Evolutionary conservation across 768 basidiomycete species (phyloP).

Genomic region (Serendipita sp.): DNA sequence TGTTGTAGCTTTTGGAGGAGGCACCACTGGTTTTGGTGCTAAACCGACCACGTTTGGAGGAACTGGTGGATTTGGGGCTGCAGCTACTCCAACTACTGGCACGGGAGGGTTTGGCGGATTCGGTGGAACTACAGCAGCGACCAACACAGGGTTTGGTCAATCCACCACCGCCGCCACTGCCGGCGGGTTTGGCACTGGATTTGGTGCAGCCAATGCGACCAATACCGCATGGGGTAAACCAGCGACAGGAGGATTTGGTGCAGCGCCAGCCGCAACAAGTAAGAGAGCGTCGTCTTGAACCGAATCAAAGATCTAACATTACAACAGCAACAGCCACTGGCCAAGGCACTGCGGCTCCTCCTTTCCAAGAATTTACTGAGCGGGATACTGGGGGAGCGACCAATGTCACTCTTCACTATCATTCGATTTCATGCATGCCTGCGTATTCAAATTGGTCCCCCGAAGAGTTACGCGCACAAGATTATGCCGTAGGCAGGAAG

Average conservation of each 20-base stretch:
- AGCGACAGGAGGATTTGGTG: constrained; percentile 12
- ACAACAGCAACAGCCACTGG: constrained; percentile 19
- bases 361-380: constrained; percentile 43
- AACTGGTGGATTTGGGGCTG: constrained; percentile 16
- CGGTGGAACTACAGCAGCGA: constrained; percentile 25
- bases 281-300: constrained; percentile 13
- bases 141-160: constrained; percentile 29
- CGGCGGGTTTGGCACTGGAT: constrained; percentile 28
- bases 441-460: constrained; percentile 63
- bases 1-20: constrained; percentile 6
- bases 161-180: constrained; percentile 27
- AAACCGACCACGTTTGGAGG: constrained; percentile 59
- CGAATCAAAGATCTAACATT: constrained; percentile 9
- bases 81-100: constrained; percentile 29
- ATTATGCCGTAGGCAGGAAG: constrained; percentile 61
- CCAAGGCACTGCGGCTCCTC: constrained; percentile 48
- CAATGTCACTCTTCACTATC: constrained; percentile 47
- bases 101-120: constrained; percentile 35
- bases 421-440: constrained; percentile 68
- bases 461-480: constrained; percentile 68
- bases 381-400: constrained; percentile 39
- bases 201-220: not conserved
- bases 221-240: constrained; percentile 16
- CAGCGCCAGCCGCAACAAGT: constrained; percentile 10
- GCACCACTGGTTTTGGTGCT: constrained; percentile 14